phyloP scores from a whole-genome alignment of 2,329 filamentous ascomycete species.

The Sphaceloma murrayae region DNA sequence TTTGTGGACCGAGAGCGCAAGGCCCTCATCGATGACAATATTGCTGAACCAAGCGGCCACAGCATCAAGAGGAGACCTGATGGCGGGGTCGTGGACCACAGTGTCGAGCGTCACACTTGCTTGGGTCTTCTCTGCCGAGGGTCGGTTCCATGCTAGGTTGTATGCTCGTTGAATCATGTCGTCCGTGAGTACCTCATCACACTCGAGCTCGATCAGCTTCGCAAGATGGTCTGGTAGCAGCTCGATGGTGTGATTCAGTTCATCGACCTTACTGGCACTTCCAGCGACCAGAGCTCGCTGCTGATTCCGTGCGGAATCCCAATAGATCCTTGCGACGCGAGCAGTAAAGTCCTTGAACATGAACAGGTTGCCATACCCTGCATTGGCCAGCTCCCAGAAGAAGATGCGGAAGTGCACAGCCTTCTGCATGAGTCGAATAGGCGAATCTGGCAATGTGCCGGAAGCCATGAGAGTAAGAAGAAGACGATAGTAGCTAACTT shows the following conservation, averaged over 20 bases:
- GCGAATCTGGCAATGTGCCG: constrained; percentile 73
- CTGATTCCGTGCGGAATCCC: constrained; percentile 68
- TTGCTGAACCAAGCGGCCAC: constrained; percentile 88
- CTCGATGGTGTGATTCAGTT: constrained; percentile 46
- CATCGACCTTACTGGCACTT: constrained; percentile 19
- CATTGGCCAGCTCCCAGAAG: constrained; percentile 65
- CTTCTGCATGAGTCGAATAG: constrained; percentile 78
- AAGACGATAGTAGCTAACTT: constrained; percentile 79
- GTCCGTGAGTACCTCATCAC: constrained; percentile 70
- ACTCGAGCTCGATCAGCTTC: constrained; percentile 65
- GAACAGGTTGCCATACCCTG: constrained; percentile 53
- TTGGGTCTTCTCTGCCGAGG: constrained; percentile 57
- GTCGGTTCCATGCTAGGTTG: constrained; percentile 79
- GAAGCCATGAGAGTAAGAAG: constrained; percentile 81
- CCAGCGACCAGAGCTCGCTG: constrained; percentile 33
- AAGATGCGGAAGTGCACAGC: constrained; percentile 85
- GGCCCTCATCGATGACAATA: constrained; percentile 57
- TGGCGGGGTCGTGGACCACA: constrained; percentile 75
- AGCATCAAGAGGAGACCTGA: constrained; percentile 79
- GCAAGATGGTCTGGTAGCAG: constrained; percentile 67
- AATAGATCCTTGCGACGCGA: constrained; percentile 64
- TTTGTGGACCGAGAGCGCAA: constrained; percentile 52
- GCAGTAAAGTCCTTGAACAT: constrained; percentile 61
- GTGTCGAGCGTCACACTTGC: constrained; percentile 66
- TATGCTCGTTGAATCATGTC: constrained; percentile 74